Base-by-base conservation (phyloP, 495 filamentous ascomycete genomes). In the Penicillium goetzii region DNA sequence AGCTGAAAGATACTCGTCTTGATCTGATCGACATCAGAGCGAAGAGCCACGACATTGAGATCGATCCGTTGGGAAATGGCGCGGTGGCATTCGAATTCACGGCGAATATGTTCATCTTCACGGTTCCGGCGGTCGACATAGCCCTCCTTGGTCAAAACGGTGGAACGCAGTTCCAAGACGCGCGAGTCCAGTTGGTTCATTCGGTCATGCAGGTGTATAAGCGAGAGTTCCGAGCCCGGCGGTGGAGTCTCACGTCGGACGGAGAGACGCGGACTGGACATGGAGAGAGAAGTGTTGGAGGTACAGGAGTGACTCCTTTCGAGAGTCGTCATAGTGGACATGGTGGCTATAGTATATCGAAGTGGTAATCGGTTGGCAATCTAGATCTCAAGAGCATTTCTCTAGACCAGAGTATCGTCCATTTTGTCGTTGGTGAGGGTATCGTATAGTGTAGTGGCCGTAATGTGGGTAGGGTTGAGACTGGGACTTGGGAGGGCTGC, bases 51-150 rank as follows among this genome's bases (percentile, higher is more conserved):
- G 5, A 80, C 75, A 54, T 78, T 78, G 58, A 76, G 61, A 49
- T 80, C 78, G 56, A 80, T 78, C 2, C 78, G 72, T 41, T 74
- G 72, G 28, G 71, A 74, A 34, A 75, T 74, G 41, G 72, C 71
- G 40, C 69, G 72, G 43, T 78, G 69, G 56, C 71, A 68, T 59
- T 77, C 71, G 30, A 80, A 80, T 63, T 80, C 78, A 3, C 76
- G 76, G 45, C 78, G 78, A 45, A 80, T 68, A 55, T 78, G 71
- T 17, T 78, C 68, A 56, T 80, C 78, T 63, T 80, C 78, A 23
- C 78, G 75, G 68, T 80, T 80, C 10, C 78, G 75, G 50, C 75
- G 72, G 36, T 80, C 76, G 50, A 75, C 68, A 63, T 80, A 80
- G 43, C 66, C 70, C 52, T 80, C 76, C 58, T 78, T 76, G 12